Evolutionary conservation across 2,329 filamentous ascomycete genomes (phyloP), one percentile per base, ranked within the genome.

Genomic region (Corynespora cassiicola): DNA sequence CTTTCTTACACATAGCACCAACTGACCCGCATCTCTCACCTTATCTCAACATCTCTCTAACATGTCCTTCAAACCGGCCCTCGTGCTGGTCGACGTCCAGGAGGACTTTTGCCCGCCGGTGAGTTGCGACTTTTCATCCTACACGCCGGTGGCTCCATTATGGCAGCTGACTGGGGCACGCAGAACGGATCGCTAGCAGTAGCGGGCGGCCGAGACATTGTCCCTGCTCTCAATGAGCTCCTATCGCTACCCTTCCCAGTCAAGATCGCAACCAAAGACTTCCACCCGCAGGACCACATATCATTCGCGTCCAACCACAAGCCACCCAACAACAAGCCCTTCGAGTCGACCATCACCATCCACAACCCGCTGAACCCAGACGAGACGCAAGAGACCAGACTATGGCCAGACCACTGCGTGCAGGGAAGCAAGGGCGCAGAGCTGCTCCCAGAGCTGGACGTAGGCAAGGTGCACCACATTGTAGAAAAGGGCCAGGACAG

Each of bases 41-140:
- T n/a, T n/a, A n/a, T n/a, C n/a, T n/a, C n/a, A n/a, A n/a, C n/a
- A n/a, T n/a, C n/a, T n/a, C n/a, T n/a, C 28, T 30, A 47, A 9
- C 14, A 63, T 63, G 60, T 22, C 56, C 12, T 68, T 63, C 47
- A 62, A 58, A 33, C 77, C 82, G 28, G 82, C 82, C n/a, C 68
- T 86, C 23, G 69, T 96, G 31, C 79, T 96, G 8, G 86, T 96
- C 36, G 91, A 96, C 69, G 78, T 95, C 61, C 94, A 97, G 70
- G 87, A 96, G 68, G 92, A 97, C 73, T 97, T 96, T 68, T 95
- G 90, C 68, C 88, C 88, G 42, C 90, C 91, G 9, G 90, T 94
- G 72, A 73, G 85, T 46, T 16, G 21, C 10, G n/a, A n/a, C n/a
- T n/a, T n/a, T n/a, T n/a, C n/a, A n/a, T n/a, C n/a, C n/a, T n/a